These are phyloP conservation scores for Fusarium longipes DNA, from an alignment of 2,329 filamentous ascomycete genomes.

Conservation along the genomic window DNA sequence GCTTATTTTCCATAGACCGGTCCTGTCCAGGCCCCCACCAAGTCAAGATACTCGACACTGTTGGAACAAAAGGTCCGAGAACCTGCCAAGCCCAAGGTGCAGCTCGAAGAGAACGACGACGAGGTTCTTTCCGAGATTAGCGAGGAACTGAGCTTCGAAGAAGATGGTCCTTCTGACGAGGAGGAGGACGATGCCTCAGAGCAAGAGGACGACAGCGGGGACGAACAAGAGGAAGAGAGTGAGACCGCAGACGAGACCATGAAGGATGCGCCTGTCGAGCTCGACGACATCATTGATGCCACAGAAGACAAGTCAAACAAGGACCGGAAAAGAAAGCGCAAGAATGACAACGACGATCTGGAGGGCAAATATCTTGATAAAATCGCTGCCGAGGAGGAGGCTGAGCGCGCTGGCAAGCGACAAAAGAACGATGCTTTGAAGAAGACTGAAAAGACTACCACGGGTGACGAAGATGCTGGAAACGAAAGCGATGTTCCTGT, in stretches of 20 bases:
- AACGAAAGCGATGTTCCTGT: constrained; percentile 59
- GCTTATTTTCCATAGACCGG: constrained; percentile 57
- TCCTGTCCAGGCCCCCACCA: constrained; percentile 60
- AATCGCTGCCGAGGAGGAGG: constrained; percentile 69
- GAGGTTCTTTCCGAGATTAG: constrained; percentile 51
- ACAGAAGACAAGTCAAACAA: constrained; percentile 52
- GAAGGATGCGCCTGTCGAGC: constrained; percentile 50
- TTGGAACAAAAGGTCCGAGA: constrained; percentile 51
- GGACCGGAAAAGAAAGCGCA: constrained; percentile 74
- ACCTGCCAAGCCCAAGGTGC: constrained; percentile 40
- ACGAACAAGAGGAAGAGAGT: constrained; percentile 50
- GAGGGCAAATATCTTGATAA: constrained; percentile 77
- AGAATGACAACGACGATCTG: constrained; percentile 74
- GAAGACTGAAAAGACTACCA: constrained; percentile 49
- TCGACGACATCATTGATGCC: constrained; percentile 52
- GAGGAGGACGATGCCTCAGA: constrained; percentile 45
- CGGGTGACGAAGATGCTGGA: constrained; percentile 60
- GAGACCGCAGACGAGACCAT: constrained; percentile 53
- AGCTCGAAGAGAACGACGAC: constrained; percentile 50
- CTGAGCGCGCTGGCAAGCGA: constrained; percentile 66
- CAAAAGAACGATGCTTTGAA: constrained; percentile 55
- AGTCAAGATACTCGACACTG: constrained; percentile 58
- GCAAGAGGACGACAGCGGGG: constrained; percentile 42
- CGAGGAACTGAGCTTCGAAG: constrained; percentile 51
- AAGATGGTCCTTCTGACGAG: constrained; percentile 46